Evolutionary conservation across 2,329 filamentous ascomycete species (phyloP), one percentile per base, ranked within the genome.

Genomic region (Colletotrichum destructivum): DNA sequence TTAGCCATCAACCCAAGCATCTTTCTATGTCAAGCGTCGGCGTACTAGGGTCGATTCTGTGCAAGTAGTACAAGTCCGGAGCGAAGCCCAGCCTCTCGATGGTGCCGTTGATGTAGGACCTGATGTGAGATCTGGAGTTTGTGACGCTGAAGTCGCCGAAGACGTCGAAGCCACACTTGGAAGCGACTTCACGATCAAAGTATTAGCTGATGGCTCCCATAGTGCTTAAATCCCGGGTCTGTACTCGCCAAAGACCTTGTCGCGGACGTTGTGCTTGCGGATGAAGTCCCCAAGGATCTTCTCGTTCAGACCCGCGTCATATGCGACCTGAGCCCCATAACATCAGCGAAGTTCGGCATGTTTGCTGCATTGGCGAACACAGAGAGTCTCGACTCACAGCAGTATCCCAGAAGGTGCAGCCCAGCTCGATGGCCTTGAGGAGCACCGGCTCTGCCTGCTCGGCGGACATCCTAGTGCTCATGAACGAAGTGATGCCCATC

Each of bases 281-380:
- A 87, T 86, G 71, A 87, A 87, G 40, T 86, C 84, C 4, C 85
- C 86, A 0, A 87, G 52, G 0, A 87, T 80, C 76, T 84, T 86
- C 65, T 87, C 86, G 57, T 88, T 87, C 16, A 85, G 80, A 44
- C 85, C 85, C 1, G 81, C 81, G 75, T 79, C 75, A 69, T 87
- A 87, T 3, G 82, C 79, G 40, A 87, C 84, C 83, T 85, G 52
- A 12, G 42, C 42, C 42, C 13, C 9, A 9, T 1, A 8, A 18
- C 1, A 15, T 55, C 11, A 55, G 52, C 4, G 4, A 21, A 31
- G 4, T 35, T 55, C 2, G 18, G 18, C 7, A n/a, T 11, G 4
- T 9, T 9, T 55, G 1, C 16, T 38, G 13, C 21, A 18, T 6
- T 5, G 13, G 16, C 1, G 42, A 15, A 15, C 42, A 18, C 5